These are phyloP conservation scores for Morella rubra DNA, from an alignment of 306 rosid genomes.

Conservation along the genomic window DNA sequence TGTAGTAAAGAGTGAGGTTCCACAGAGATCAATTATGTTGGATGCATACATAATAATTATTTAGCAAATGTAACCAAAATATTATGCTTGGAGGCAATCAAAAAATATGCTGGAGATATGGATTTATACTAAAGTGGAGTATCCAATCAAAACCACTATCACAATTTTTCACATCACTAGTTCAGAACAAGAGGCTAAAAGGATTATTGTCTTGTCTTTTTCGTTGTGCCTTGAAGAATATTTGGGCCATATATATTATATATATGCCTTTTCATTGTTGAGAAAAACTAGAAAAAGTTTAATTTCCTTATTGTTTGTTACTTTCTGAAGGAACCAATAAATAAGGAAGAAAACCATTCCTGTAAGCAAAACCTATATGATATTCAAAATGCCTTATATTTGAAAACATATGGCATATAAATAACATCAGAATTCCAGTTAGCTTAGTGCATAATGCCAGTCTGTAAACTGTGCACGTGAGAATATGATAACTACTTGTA, in stretches of 20 bases:
- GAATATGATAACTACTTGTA: neutral
- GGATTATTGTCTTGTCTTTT: neutral
- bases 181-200: neutral
- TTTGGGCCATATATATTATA: neutral
- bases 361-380: neutral
- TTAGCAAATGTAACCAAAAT: neutral
- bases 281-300: neutral
- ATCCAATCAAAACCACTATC: neutral
- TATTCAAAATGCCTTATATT: neutral
- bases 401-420: neutral
- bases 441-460: neutral
- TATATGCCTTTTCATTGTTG: neutral
- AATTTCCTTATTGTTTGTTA: neutral
- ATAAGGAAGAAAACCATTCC: neutral
- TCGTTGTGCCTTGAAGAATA: neutral
- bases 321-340: neutral
- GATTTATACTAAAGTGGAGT: neutral
- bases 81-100: neutral
- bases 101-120: neutral
- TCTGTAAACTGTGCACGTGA: neutral
- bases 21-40: constrained; percentile 1
- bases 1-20: constrained; percentile 30
- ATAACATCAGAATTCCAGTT: neutral
- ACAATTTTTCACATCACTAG: neutral
- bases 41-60: neutral